phyloP scores from a whole-genome alignment of 805 yeast genomes.

The Saturnispora halmiae region DNA sequence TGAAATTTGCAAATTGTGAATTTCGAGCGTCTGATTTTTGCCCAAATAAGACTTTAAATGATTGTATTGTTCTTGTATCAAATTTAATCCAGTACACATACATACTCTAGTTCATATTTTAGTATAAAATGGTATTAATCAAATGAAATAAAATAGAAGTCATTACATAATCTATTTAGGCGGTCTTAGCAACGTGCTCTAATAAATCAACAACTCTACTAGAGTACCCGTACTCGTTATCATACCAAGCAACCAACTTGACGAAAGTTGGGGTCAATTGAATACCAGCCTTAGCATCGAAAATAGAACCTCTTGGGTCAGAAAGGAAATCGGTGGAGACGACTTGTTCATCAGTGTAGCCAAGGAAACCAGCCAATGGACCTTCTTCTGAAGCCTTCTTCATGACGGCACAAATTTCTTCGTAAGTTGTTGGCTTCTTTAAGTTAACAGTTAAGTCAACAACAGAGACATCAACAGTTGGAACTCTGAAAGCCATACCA shows the following conservation, averaged over 20 bases:
- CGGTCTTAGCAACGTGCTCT: constrained; percentile 61
- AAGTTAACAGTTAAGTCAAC: constrained; percentile 86
- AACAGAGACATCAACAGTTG: constrained; percentile 88
- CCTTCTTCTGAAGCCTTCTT: constrained; percentile 64
- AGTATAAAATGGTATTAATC: no score
- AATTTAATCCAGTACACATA: no score
- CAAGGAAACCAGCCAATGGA: constrained; percentile 70
- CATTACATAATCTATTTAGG: no score
- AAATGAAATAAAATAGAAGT: no score
- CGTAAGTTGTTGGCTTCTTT: constrained; percentile 68
- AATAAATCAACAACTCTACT: constrained; percentile 91
- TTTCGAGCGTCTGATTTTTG: no score
- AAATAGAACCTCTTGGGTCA: constrained; percentile 78
- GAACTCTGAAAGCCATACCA: constrained; percentile 90
- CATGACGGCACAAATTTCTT: constrained; percentile 70
- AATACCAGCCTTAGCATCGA: constrained; percentile 88
- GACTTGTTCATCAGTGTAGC: constrained; percentile 88
- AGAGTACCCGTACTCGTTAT: constrained; percentile 93
- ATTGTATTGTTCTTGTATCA: no score
- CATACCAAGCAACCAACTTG: constrained; percentile 91
- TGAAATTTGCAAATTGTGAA: background rate
- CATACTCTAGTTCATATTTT: no score
- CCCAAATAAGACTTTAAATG: no score
- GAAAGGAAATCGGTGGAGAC: constrained; percentile 85
- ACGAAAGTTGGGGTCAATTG: constrained; percentile 79